Conservation (phyloP, 192 early-diverging fungal genomes). For the Linnemannia elongata region DNA sequence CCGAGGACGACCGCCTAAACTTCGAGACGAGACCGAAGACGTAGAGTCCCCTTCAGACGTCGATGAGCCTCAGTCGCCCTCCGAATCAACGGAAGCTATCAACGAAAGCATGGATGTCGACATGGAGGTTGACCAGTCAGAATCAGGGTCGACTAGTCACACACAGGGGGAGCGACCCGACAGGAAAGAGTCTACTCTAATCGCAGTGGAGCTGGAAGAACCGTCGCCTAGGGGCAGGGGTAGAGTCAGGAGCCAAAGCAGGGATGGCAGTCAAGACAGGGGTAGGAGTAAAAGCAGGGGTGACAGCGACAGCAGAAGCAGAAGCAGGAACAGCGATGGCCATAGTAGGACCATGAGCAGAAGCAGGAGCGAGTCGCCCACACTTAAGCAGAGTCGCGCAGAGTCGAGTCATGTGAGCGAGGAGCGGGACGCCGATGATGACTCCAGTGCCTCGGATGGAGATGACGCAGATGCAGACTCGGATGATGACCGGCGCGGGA, state of each 20-base stretch:
- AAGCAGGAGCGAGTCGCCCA: conserved; percentile 16
- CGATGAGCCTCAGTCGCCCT: conserved; percentile 12
- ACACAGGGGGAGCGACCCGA: background rate
- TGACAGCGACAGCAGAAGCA: background rate
- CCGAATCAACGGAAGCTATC: background rate
- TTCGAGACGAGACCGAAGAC: conserved; percentile 12
- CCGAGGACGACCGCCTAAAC: conserved; percentile 28
- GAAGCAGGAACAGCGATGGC: conserved; percentile 8
- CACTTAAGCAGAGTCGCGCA: conserved; percentile 1
- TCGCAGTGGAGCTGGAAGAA: background rate
- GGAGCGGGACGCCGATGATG: conserved; percentile 27
- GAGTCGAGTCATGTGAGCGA: conserved; percentile 11
- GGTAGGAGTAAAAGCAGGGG: background rate
- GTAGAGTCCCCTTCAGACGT: conserved; percentile 14
- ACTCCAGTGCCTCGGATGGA: conserved; percentile 23
- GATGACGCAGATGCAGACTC: conserved; percentile 29
- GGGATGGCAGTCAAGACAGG: background rate
- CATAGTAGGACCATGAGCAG: conserved; percentile 14
- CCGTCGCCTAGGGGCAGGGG: background rate
- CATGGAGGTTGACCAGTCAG: conserved; percentile 23
- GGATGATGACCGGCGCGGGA: conserved; percentile 23
- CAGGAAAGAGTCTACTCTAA: background rate
- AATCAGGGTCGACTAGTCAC: background rate
- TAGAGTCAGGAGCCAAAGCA: conserved; percentile 1
- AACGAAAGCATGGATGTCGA: conserved; percentile 3